Percentiles rank a stretch among this genome's conserved stretches.
These are phyloP conservation scores for Fusarium subglutinans DNA, from an alignment of 2,329 filamentous ascomycete genomes.

Conservation along the genomic window DNA sequence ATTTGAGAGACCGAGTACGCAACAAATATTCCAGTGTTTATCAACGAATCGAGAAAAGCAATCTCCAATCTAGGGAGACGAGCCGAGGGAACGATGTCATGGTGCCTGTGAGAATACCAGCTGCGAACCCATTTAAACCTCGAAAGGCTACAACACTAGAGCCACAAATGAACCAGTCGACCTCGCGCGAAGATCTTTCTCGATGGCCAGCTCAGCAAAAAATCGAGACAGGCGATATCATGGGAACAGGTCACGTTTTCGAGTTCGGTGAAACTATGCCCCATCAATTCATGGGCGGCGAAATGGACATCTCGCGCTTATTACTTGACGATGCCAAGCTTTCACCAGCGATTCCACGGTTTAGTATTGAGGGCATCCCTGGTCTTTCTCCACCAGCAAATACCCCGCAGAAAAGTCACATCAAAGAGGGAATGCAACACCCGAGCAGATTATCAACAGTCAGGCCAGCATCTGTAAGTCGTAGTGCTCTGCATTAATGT, in stretches of 20 bases:
- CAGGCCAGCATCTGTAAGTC: background rate
- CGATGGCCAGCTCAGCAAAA: constrained; percentile 53
- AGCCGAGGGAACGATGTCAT: constrained; percentile 54
- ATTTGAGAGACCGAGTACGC: constrained; percentile 69
- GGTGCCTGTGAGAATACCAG: constrained; percentile 61
- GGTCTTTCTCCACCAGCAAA: constrained; percentile 37
- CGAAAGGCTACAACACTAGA: constrained; percentile 51
- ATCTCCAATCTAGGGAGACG: constrained; percentile 56
- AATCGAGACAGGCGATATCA: constrained; percentile 44
- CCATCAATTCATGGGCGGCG: constrained; percentile 56
- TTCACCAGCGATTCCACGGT: constrained; percentile 37
- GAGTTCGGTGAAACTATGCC: constrained; percentile 56
- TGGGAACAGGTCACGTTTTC: constrained; percentile 45
- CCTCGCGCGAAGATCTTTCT: constrained; percentile 59
- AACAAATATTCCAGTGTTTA: constrained; percentile 72
- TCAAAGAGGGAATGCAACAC: constrained; percentile 26
- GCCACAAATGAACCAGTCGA: constrained; percentile 51
- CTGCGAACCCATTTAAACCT: constrained; percentile 56
- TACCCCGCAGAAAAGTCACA: constrained; percentile 20
- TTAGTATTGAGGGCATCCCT: constrained; percentile 40
- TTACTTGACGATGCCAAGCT: constrained; percentile 63
- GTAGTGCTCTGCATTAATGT: constrained; percentile 20
- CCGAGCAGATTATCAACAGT: constrained; percentile 8
- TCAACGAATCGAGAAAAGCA: constrained; percentile 64
- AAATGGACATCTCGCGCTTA: constrained; percentile 71